Conservation (phyloP, 176 grass and related monocot species). For the Triticum turgidum region DNA sequence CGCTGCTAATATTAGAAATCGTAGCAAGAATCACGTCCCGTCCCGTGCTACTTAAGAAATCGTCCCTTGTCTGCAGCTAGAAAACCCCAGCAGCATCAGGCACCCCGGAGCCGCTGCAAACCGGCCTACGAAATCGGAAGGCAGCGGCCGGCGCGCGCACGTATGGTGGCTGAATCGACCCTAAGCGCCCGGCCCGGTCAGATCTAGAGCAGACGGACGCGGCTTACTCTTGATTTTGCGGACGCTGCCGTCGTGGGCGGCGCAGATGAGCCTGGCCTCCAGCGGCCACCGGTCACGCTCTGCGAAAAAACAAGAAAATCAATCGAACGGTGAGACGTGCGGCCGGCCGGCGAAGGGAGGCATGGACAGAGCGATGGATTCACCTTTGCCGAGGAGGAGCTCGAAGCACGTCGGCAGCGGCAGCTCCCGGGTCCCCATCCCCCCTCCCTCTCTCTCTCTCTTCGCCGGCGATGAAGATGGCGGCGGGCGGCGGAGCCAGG, state of each 20-base stretch:
- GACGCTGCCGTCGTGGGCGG: constrained; percentile 17
- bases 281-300: neutral
- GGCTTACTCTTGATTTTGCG: constrained; percentile 24
- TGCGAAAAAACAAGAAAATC: neutral
- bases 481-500: neutral
- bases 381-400: constrained; percentile 24
- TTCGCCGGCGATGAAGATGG: neutral
- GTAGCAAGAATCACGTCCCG: too few relatives aligned
- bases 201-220: too few relatives aligned
- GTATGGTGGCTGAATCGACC: too few relatives aligned
- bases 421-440: neutral
- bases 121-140: too few relatives aligned
- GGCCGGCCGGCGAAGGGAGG: neutral
- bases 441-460: neutral
- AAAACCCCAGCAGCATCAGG: neutral
- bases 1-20: too few relatives aligned
- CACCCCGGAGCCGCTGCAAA: neutral
- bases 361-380: neutral
- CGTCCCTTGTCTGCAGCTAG: neutral
- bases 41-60: too few relatives aligned
- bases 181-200: too few relatives aligned
- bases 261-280: constrained; percentile 6
- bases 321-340: neutral
- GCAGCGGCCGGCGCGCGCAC: too few relatives aligned
- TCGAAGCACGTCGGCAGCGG: neutral